phyloP scores from a whole-genome alignment of 768 basidiomycete species.

The Trametes cinnabarina region DNA sequence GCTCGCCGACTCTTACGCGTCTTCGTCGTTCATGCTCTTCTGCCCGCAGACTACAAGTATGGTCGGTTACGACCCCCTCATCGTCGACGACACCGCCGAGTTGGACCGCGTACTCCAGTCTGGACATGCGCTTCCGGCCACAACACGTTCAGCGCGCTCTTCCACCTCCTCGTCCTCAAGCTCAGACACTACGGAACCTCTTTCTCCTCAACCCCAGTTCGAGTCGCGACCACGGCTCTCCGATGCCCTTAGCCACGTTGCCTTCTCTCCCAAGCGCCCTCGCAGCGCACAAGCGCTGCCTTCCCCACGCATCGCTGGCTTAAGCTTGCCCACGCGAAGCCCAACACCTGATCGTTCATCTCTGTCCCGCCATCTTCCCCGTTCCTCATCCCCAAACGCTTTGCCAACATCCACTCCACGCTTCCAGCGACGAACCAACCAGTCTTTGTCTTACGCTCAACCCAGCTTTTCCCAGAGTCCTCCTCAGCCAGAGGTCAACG shows the following conservation, averaged over 20 bases:
- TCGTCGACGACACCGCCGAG: constrained; percentile 61
- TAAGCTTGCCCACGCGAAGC: background rate
- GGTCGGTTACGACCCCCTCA: constrained; percentile 51
- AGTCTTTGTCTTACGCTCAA: constrained; percentile 27
- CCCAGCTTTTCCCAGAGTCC: constrained; percentile 10
- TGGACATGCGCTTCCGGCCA: constrained; percentile 44
- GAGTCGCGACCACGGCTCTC: constrained; percentile 56
- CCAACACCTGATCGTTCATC: constrained; percentile 15
- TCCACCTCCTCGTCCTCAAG: constrained; percentile 42
- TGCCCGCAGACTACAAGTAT: constrained; percentile 30
- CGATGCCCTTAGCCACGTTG: constrained; percentile 66
- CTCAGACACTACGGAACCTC: constrained; percentile 40
- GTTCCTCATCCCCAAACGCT: constrained; percentile 11
- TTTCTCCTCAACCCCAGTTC: constrained; percentile 41
- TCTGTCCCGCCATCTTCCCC: constrained; percentile 20
- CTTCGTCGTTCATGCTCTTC: background rate
- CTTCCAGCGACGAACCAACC: constrained; percentile 19
- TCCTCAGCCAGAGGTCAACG: constrained; percentile 48
- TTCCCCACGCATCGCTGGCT: constrained; percentile 9
- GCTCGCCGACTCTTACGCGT: background rate
- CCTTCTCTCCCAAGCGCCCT: constrained; percentile 76
- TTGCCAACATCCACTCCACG: constrained; percentile 8
- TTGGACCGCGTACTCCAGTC: constrained; percentile 60
- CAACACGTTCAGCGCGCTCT: constrained; percentile 49
- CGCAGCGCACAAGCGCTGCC: constrained; percentile 41